Evolutionary conservation across 352 stramenopile genomes (phyloP), one percentile per base, ranked within the genome.

Genomic region (Pythium aristosporum): DNA sequence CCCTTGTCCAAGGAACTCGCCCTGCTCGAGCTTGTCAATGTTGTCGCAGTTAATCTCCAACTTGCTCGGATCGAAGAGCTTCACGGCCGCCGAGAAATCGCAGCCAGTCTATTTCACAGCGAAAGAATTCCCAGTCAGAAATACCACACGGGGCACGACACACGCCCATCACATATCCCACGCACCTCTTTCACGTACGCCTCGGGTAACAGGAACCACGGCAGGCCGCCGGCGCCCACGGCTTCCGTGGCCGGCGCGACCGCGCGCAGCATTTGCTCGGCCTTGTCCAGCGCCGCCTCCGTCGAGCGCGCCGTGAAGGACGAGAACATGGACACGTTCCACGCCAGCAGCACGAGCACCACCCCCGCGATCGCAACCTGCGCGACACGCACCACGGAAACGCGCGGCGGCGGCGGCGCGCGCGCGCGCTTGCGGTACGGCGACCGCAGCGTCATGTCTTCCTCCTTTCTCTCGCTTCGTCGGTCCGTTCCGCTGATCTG

Each of bases 21-120:
- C 79, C 0, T 69, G 52, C 10, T 78, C 55, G 32, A 92, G 50
- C 46, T 87, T 44, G 16, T 80, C 61, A 16, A 92, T 85, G 62
- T 92, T 92, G 30, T 32, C 73, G 49, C 83, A 92, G 42, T 89
- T 87, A 48, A 92, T 80, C 57, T 87, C 75, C 20, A 92, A 56
- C 34, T 87, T 52, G 11, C 78, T 67, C 0, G 83, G 83, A 20
- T 84, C 75, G 46, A 92, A 88, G 47, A 77, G 49, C 20, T 61
- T 49, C 39, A 92, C 79, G 2, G 76, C 77, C 13, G 68, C 67
- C 2, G 79, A 88, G 49, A 92, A 89, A 46, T 91, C 81, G 43
- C 83, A 92, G 1, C 83, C 81, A 23, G 44, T 76, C 76, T 91
- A 46, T 5, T 30, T 12, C 16, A 43, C 11, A 49, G 46, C 23